Conservation (phyloP, 1,284 basidiomycete genomes). For the Fomitopsis palustris region DNA sequence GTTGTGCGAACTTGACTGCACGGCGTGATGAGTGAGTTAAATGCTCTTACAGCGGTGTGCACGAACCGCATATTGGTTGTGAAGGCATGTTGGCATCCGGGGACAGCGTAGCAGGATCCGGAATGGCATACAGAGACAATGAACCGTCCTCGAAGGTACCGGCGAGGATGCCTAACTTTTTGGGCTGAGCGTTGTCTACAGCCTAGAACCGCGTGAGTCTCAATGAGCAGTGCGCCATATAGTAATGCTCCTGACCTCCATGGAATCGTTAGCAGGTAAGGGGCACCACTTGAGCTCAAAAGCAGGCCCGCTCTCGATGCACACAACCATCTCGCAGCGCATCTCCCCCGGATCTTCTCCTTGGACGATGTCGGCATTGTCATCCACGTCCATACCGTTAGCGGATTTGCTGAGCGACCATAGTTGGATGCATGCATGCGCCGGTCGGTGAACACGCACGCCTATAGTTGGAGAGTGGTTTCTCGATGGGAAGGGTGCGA, state of each 20-base stretch:
- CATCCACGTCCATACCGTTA: conserved; percentile 19
- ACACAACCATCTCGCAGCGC: conserved; percentile 73
- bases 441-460: conserved; percentile 45
- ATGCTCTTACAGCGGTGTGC: background rate
- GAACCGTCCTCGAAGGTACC: conserved; percentile 85
- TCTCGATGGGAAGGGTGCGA: conserved; percentile 69
- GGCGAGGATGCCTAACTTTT: conserved; percentile 78
- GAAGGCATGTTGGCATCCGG: conserved; percentile 16
- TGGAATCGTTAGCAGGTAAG: conserved; percentile 66
- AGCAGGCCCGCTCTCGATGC: conserved; percentile 71
- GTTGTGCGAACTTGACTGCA: conserved; percentile 57
- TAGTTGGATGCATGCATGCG: conserved; percentile 65
- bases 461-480: conserved; percentile 61
- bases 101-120: conserved; percentile 61
- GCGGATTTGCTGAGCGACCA: conserved; percentile 42
- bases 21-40: background rate
- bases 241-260: conserved; percentile 7
- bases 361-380: conserved; percentile 6
- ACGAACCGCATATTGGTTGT: conserved; percentile 23
- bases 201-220: background rate
- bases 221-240: no score
- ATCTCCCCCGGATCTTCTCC: conserved; percentile 37
- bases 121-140: conserved; percentile 71
- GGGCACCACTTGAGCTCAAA: conserved; percentile 89
- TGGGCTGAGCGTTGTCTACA: conserved; percentile 18